Conservation (phyloP, 2,329 filamentous ascomycete species). For the Geoglossum cookeanum region DNA sequence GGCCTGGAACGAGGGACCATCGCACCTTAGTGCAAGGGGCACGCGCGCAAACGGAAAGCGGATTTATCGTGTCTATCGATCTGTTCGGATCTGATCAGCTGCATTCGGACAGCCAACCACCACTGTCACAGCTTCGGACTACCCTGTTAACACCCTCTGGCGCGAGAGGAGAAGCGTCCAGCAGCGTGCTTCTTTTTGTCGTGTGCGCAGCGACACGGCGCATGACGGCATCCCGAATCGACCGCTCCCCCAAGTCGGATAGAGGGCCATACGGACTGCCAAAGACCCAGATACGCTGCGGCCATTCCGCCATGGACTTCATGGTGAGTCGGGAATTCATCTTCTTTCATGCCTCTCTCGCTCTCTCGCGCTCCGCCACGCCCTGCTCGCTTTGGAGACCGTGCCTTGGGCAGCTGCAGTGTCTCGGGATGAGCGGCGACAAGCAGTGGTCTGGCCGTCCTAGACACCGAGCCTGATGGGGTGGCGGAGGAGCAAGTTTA, state of each 20-base stretch:
- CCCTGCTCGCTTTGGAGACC: neutral
- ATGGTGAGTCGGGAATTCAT: constrained; percentile 19
- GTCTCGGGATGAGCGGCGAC: neutral
- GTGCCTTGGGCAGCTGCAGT: neutral
- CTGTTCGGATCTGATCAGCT: constrained; percentile 1
- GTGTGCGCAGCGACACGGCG: neutral
- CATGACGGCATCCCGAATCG: neutral
- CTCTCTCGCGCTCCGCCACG: neutral
- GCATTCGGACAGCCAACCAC: neutral
- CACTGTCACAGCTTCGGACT: neutral
- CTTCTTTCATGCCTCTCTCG: constrained; percentile 2
- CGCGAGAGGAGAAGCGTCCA: neutral
- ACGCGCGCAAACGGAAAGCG: neutral
- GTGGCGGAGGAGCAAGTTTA: neutral
- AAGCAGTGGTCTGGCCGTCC: neutral
- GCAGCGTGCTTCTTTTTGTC: neutral
- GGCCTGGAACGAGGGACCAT: neutral
- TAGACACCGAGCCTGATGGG: neutral
- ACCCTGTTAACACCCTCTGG: neutral
- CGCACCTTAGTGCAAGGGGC: neutral
- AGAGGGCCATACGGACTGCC: neutral
- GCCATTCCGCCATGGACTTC: constrained; percentile 21
- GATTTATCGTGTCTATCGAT: neutral
- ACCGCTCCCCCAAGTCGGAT: neutral
- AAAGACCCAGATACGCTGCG: neutral